Evolutionary conservation across 257 asterid species (phyloP).

Genomic region (Gentiana macrophylla): DNA sequence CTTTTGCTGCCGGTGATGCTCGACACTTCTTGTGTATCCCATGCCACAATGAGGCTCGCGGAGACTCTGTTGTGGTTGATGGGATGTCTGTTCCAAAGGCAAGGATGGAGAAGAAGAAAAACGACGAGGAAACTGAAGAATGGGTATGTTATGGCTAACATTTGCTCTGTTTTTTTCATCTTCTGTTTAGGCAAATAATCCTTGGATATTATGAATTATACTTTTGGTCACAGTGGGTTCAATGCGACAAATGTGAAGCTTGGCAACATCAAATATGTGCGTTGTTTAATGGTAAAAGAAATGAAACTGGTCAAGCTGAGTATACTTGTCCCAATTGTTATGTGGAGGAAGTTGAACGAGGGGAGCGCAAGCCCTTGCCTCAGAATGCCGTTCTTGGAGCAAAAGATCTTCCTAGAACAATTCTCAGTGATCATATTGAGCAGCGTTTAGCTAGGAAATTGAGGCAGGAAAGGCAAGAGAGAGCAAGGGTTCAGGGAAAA

Average conservation of each 20-base stretch:
- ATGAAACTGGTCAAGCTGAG: constrained; percentile 97
- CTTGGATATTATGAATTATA: constrained; percentile 4
- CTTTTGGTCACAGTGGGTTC: not conserved
- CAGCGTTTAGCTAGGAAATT: constrained; percentile 53
- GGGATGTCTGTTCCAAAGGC: constrained; percentile 60
- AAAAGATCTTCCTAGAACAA: constrained; percentile 81
- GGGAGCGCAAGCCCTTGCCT: constrained; percentile 77
- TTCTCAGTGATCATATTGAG: constrained; percentile 86
- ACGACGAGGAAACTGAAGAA: constrained; percentile 94
- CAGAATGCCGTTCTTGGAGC: constrained; percentile 92
- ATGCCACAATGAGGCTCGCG: constrained; percentile 84
- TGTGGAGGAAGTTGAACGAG: constrained; percentile 74
- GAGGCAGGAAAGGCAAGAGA: constrained; percentile 40
- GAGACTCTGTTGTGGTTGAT: constrained; percentile 70
- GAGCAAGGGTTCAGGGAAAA: constrained; percentile 39
- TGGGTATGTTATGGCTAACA: constrained; percentile 39
- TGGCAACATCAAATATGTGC: not conserved
- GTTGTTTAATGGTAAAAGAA: constrained; percentile 91
- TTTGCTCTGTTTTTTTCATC: not conserved
- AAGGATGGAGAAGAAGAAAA: constrained; percentile 81
- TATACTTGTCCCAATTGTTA: constrained; percentile 99
- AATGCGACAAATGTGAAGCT: not conserved
- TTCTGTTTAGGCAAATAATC: constrained; percentile 5
- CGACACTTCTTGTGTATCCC: constrained; percentile 83
- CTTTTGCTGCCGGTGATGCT: constrained; percentile 85